phyloP scores from a whole-genome alignment of 192 early-diverging fungal species.

The Coemansia sp. region DNA sequence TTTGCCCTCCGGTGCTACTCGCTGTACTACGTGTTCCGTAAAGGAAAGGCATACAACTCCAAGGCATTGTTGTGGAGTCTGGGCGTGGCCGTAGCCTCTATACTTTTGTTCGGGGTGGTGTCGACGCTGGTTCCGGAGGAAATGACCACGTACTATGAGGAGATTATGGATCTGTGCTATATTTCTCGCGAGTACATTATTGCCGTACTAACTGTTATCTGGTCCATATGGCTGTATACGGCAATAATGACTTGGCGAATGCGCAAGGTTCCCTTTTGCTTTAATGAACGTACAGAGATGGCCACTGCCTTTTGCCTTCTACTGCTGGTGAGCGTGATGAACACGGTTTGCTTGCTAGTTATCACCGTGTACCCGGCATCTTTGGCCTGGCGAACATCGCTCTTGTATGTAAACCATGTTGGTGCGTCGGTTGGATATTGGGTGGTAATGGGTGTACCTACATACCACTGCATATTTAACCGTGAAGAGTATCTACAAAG shows the following conservation, averaged over 20 bases:
- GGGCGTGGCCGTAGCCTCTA: constrained; percentile 1
- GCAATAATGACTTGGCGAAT: constrained; percentile 29
- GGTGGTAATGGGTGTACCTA: constrained; percentile 37
- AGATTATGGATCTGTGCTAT: constrained; percentile 31
- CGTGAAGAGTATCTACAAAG: constrained; percentile 32
- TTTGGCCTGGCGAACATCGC: constrained; percentile 23
- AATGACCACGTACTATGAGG: constrained; percentile 27
- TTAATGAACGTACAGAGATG: constrained; percentile 30
- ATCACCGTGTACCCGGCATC: constrained; percentile 27
- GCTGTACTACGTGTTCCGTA: constrained; percentile 33
- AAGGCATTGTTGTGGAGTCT: constrained; percentile 2
- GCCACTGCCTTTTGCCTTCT: constrained; percentile 10
- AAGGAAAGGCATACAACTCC: constrained; percentile 24
- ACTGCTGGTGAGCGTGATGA: constrained; percentile 17
- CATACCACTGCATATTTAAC: constrained; percentile 30
- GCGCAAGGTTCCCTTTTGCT: constrained; percentile 37
- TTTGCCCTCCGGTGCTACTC: constrained; percentile 39
- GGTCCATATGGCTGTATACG: constrained; percentile 20
- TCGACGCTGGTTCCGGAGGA: constrained; percentile 15
- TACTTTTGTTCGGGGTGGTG: constrained; percentile 24
- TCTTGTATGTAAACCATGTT: constrained; percentile 31
- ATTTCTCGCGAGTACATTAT: constrained; percentile 5
- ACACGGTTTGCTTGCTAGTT: constrained; percentile 20
- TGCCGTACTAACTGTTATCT: constrained; percentile 12
- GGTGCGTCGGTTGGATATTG: constrained; percentile 26